Evolutionary conservation across 2,329 filamentous ascomycete genomes (phyloP).

Genomic region (Ascochyta pisi): DNA sequence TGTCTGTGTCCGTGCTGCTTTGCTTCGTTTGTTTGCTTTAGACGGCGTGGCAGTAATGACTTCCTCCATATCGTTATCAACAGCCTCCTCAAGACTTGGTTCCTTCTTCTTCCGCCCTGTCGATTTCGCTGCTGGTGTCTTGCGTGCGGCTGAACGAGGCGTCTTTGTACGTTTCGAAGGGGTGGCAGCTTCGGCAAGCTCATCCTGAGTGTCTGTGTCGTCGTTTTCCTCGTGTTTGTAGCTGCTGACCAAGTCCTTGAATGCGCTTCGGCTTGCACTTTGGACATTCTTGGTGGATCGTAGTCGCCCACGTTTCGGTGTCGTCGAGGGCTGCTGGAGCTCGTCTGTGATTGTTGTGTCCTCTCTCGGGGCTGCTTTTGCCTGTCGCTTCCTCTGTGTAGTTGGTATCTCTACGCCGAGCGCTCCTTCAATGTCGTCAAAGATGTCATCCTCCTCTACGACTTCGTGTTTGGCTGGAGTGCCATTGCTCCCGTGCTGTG

Average conservation of each 20-base stretch:
- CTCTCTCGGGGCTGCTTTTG: slow-evolving; percentile 14
- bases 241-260: slow-evolving; percentile 19
- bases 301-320: slow-evolving; percentile 29
- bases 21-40: slow-evolving; percentile 20
- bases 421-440: slow-evolving; percentile 55
- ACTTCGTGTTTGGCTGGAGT: slow-evolving; percentile 13
- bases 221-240: slow-evolving; percentile 12
- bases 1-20: slow-evolving; percentile 9
- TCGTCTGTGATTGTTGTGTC: slow-evolving; percentile 17
- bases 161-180: slow-evolving; percentile 26
- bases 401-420: slow-evolving; percentile 36
- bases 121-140: slow-evolving; percentile 17
- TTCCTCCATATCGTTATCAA: slow-evolving; percentile 17
- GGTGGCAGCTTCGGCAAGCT: slow-evolving; percentile 22
- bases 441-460: slow-evolving; percentile 44
- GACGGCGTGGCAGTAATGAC: slow-evolving; percentile 24
- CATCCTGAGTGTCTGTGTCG: slow-evolving; percentile 28
- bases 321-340: slow-evolving; percentile 18
- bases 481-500: slow-evolving; percentile 21
- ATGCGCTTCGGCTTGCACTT: slow-evolving; percentile 23
- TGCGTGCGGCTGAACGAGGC: slow-evolving; percentile 21
- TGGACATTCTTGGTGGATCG: slow-evolving; percentile 24
- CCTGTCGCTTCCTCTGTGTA: slow-evolving; percentile 13
- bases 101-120: slow-evolving; percentile 22
- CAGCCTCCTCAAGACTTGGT: slow-evolving; percentile 10